A percentile compares a stretch with the other conserved stretches of the same genome.
Conservation (phyloP, 768 basidiomycete genomes). For the Phylloporus sp. region DNA sequence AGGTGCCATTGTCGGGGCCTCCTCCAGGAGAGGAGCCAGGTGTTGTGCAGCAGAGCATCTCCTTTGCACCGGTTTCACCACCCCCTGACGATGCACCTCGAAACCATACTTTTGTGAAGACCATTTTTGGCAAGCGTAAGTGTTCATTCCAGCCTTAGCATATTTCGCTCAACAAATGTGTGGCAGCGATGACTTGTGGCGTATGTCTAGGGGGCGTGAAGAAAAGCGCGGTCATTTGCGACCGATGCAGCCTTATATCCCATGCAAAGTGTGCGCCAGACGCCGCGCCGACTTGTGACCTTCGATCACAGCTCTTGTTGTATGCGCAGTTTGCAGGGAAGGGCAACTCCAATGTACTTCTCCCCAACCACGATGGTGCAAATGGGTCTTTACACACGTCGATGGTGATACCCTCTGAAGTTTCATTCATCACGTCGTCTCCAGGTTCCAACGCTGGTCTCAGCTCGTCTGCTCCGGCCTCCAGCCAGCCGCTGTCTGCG, state of each 20-base stretch:
- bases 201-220: conserved; percentile 78
- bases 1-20: conserved; percentile 43
- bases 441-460: conserved; percentile 48
- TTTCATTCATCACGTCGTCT: conserved; percentile 44
- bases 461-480: conserved; percentile 26
- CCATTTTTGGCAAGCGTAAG: conserved; percentile 88
- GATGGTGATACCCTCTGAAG: conserved; percentile 51
- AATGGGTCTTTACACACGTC: conserved; percentile 17
- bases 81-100: conserved; percentile 38
- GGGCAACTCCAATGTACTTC: conserved; percentile 51
- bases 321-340: conserved; percentile 77
- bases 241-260: conserved; percentile 83
- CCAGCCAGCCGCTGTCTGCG: conserved; percentile 30
- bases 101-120: conserved; percentile 85
- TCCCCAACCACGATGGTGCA: conserved; percentile 51
- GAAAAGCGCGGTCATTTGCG: conserved; percentile 83
- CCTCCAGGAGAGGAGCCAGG: conserved; percentile 38
- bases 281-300: conserved; percentile 76
- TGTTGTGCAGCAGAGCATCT: conserved; percentile 36
- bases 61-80: conserved; percentile 32
- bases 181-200: conserved; percentile 76
- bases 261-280: conserved; percentile 72
- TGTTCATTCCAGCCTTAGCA: conserved; percentile 10
- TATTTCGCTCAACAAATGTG: conserved; percentile 5
- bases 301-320: conserved; percentile 72